Percentiles rank a stretch among this genome's conserved stretches.
Evolutionary conservation across 148 eudicot species (phyloP).

Genomic region (Talinum fruticosum): DNA sequence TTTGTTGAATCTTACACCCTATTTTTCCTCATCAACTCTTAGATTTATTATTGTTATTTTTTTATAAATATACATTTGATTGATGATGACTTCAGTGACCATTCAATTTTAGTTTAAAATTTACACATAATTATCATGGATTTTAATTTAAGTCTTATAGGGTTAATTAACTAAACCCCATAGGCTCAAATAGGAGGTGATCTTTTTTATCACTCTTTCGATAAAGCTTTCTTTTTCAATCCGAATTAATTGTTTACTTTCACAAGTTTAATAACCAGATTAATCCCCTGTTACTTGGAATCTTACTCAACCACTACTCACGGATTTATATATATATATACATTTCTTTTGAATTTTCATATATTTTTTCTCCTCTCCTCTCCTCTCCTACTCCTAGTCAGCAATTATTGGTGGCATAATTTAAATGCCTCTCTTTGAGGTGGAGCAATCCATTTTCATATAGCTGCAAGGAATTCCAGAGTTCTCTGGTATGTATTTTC

Average conservation of each 20-base stretch:
- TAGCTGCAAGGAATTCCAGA: neutral
- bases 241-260: slow-evolving; percentile 11
- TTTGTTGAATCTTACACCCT: neutral
- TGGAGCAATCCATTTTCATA: slow-evolving; percentile 19
- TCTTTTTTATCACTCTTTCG: slow-evolving; percentile 12
- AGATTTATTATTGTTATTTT: neutral
- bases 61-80: neutral
- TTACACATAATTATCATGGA: neutral
- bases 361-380: neutral
- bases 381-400: neutral
- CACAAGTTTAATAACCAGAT: slow-evolving; percentile 14
- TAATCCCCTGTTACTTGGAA: slow-evolving; percentile 14
- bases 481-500: slow-evolving; percentile 14
- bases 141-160: neutral
- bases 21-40: neutral
- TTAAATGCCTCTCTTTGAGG: slow-evolving; percentile 18
- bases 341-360: too few species aligned
- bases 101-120: neutral
- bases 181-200: neutral
- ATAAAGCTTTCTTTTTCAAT: slow-evolving; percentile 12
- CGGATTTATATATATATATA: neutral
- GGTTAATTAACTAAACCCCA: neutral
- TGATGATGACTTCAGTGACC: slow-evolving; percentile 4
- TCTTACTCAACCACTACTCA: slow-evolving; percentile 26
- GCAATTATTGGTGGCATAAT: slow-evolving; percentile 25